Evolutionary conservation across 805 yeast genomes (phyloP), one percentile per base, ranked within the genome.

Genomic region (Metschnikowia arizonensis): DNA sequence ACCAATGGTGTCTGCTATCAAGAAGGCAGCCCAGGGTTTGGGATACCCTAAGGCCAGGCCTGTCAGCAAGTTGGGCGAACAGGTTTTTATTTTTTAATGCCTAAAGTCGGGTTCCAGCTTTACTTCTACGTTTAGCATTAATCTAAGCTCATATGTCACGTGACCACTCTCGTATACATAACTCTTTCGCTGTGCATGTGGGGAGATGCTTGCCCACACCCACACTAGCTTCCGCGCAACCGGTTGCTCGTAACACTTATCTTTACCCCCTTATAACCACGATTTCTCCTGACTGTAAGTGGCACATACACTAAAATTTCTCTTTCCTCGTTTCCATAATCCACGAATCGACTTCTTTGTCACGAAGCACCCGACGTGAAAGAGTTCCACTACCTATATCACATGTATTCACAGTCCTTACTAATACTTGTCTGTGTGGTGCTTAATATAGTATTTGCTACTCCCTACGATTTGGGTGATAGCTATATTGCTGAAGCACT

Each of bases 11-110:
- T 77, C 86, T 49, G 84, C 90, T 49, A 77, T 87, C 64, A 90
- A 88, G 74, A 87, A 81, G 70, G 85, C 83, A 45, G 87, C 91
- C 33, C 69, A 68, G 40, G 76, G 77, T 21, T 74, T 89, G 55
- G 97, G 96, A 12, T 90, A 67, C 66, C 76, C 77, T 41, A 88
- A 88, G 76, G 88, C 96, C 40, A 85, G 81, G 67, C 93, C 96
- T 4, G 86, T 90, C 36, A 82, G 95, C 38, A 88, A 89, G 68
- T 77, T 87, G 62, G 95, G 88, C 48, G 96, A 90, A 68, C 91
- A 87, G 71, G 84, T 88, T 30, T 90, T 89, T 68, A 87, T 86
- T 29, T 90, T 90, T 59, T 90, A n/a, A 77, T 64, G 28, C 18
- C 17, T 18, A 3, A 3, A 6, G 5, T 9, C 6, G 23, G 14